Conservation (phyloP, 2,329 filamentous ascomycete genomes). For the Colletotrichum caudatum region DNA sequence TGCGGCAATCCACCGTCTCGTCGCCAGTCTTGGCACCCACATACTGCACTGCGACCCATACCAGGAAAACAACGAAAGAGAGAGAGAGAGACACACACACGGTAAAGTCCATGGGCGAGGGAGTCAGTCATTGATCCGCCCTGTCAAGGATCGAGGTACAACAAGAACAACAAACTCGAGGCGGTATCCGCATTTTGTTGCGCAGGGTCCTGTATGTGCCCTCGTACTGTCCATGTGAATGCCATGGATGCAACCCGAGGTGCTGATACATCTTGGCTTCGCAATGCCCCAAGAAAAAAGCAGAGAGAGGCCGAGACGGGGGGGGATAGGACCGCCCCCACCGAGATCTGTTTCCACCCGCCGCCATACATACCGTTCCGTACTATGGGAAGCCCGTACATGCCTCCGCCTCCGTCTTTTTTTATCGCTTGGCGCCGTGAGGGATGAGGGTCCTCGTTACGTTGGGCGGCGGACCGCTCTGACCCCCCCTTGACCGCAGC, state of each 20-base stretch:
- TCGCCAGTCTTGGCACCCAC: constrained; percentile 4
- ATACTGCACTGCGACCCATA: background rate
- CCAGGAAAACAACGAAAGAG: background rate
- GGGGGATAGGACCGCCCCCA: constrained; percentile 11
- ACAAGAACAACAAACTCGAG: background rate
- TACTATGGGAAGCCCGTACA: background rate
- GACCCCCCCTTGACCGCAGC: constrained; percentile 18
- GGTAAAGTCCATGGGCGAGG: background rate
- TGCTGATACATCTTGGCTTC: constrained; percentile 39
- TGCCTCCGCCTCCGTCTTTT: constrained; percentile 12
- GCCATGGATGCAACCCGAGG: constrained; percentile 26
- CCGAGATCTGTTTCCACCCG: constrained; percentile 32
- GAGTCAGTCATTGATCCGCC: background rate
- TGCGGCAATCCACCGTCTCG: constrained; percentile 9
- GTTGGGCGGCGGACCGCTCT: constrained; percentile 14
- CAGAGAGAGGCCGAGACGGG: constrained; percentile 1
- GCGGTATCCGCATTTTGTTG: constrained; percentile 2
- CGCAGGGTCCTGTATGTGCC: constrained; percentile 1
- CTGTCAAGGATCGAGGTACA: constrained; percentile 13
- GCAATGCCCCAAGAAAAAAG: constrained; percentile 32
- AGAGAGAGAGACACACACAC: background rate
- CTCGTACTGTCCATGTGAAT: constrained; percentile 28
- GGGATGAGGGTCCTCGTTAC: constrained; percentile 2
- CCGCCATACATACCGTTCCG: background rate
- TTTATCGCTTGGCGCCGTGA: background rate